Percentiles rank a stretch among this genome's conserved stretches.
Evolutionary conservation across 805 yeast genomes (phyloP).

Genomic region (Maudiozyma bulderi): DNA sequence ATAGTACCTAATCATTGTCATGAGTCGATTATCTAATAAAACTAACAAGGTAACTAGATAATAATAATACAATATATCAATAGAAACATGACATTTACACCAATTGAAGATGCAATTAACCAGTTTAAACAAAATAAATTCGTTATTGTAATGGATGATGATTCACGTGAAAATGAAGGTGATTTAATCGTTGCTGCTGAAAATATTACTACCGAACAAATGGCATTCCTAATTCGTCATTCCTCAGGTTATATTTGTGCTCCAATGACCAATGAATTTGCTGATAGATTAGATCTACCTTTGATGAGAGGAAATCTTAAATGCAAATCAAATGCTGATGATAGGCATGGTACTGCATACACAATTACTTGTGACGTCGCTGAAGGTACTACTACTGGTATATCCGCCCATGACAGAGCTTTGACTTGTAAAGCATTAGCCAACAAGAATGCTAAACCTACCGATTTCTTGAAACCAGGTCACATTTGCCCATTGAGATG

Average conservation of each 20-base stretch:
- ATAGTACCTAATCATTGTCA: no score
- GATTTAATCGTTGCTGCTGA: constrained; percentile 93
- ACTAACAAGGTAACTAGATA: background rate
- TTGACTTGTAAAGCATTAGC: constrained; percentile 70
- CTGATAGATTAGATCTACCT: constrained; percentile 73
- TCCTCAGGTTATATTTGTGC: constrained; percentile 91
- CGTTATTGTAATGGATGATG: constrained; percentile 94
- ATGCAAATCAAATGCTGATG: constrained; percentile 36
- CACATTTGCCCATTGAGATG: constrained; percentile 92
- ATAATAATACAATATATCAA: background rate
- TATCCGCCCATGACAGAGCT: constrained; percentile 89
- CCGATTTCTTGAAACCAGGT: constrained; percentile 82
- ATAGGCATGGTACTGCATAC: constrained; percentile 94
- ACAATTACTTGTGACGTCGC: constrained; percentile 83
- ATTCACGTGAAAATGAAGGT: constrained; percentile 93
- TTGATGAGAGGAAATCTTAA: constrained; percentile 42
- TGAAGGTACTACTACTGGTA: constrained; percentile 93
- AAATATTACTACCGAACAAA: constrained; percentile 62
- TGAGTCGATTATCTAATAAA: background rate
- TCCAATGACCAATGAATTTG: constrained; percentile 68
- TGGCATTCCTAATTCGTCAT: constrained; percentile 88
- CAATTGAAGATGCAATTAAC: constrained; percentile 24
- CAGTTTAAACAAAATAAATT: constrained; percentile 40
- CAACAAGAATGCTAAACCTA: constrained; percentile 38
- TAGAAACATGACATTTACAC: constrained; percentile 8